Base-by-base conservation (phyloP, 352 stramenopile genomes). In the Phytophthora gonapodyides region DNA sequence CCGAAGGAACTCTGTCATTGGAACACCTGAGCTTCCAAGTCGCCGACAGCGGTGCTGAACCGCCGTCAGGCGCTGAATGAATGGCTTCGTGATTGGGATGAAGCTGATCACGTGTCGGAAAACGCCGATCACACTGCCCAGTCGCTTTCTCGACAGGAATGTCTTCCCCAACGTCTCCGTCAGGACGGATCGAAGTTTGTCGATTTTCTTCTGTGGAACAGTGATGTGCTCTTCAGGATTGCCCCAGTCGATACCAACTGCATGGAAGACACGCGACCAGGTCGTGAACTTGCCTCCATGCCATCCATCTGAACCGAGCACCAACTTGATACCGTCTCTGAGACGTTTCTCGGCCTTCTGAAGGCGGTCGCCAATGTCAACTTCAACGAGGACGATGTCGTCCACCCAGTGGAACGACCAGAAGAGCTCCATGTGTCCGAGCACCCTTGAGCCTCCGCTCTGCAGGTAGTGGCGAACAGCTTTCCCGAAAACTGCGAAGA, bases 211-310 rank as follows among this genome's bases (percentile, higher is more conserved):
- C 16, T 64, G 56, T 9, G 45, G 56, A 12, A 64, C 19, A 3
- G 45, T 16, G 11, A 64, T 45, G 3, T 1, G 11, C 7, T 47
- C 44, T 2, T 44, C 16, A 0, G 45, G 43, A 0, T 56, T 56
- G 12, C n/a, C 41, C 55, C 46, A 51, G 46, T 64, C 45, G 7
- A 57, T 64, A 4, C 46, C 56, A 5, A 57, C 56, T 17, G 45
- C 27, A 12, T 55, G 44, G 5, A 55, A 49, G 6, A 15, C 0
- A 4, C 17, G 24, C 43, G 35, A 62, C 43, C 55, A 62, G 43
- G 55, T 55, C 43, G 44, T 54, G 12, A 62, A 55, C 5, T 62
- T 55, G 1, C 44, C 40, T 45, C 58, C 47, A 7, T 57, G 47
- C 38, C 57, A 62, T 34, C 55, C 55, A 6, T 48, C 44, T 1